Percentiles rank a stretch among this genome's conserved stretches.
phyloP scores from a whole-genome alignment of 2,329 filamentous ascomycete species.

The Pyrenophora teres region DNA sequence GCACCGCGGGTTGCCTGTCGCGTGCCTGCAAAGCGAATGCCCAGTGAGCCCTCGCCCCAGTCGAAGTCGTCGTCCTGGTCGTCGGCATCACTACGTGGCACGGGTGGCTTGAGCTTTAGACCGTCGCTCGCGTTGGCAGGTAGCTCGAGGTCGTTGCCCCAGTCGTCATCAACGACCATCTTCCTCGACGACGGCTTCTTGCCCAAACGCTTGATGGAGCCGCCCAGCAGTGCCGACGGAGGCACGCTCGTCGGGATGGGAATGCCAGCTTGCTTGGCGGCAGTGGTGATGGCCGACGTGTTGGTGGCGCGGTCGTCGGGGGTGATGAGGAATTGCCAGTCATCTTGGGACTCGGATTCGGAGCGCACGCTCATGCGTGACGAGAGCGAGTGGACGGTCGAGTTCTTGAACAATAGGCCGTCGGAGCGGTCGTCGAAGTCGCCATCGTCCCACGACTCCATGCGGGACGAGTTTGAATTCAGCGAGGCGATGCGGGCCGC shows the following conservation, averaged over 20 bases:
- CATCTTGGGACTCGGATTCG: conserved; percentile 77
- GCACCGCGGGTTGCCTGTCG: conserved; percentile 77
- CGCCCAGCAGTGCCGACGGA: conserved; percentile 84
- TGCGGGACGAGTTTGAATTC: conserved; percentile 58
- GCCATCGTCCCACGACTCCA: conserved; percentile 70
- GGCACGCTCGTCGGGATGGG: conserved; percentile 87
- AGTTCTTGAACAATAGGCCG: conserved; percentile 74
- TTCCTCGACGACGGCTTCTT: conserved; percentile 54
- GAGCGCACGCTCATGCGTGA: conserved; percentile 84
- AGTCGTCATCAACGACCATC: conserved; percentile 55
- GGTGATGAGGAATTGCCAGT: conserved; percentile 83
- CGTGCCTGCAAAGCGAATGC: conserved; percentile 87
- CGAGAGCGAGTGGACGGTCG: conserved; percentile 74
- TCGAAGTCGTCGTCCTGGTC: conserved; percentile 85
- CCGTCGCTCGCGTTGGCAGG: conserved; percentile 41
- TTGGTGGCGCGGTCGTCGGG: conserved; percentile 85
- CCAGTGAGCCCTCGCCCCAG: conserved; percentile 91
- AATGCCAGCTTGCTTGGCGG: conserved; percentile 86
- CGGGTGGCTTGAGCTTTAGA: conserved; percentile 49
- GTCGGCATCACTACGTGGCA: conserved; percentile 53
- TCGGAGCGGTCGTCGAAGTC: conserved; percentile 51
- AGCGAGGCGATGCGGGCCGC: conserved; percentile 53
- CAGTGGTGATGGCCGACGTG: conserved; percentile 76
- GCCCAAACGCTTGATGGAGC: conserved; percentile 89
- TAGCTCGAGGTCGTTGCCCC: conserved; percentile 57